phyloP scores from a whole-genome alignment of 108 stramenopile species.

The Parietichytrium sp. region DNA sequence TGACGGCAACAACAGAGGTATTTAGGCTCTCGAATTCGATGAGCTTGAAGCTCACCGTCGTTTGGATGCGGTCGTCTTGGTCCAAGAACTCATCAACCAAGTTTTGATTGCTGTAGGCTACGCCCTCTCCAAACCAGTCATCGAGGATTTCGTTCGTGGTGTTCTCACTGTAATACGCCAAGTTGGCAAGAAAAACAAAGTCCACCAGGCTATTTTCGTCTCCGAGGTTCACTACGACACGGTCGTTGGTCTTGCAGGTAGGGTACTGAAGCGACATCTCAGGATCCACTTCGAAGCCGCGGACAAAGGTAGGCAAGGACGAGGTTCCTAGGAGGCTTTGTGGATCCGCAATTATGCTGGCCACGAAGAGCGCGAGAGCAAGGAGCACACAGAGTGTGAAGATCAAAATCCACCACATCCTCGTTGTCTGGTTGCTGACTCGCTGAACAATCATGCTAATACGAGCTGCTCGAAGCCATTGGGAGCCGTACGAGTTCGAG shows the following conservation, averaged over 20 bases:
- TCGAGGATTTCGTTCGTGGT: constrained; percentile 51
- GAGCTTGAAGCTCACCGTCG: not conserved
- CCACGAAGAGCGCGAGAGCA: not conserved
- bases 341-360: not conserved
- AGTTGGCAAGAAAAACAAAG: constrained; percentile 23
- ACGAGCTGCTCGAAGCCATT: not conserved
- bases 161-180: constrained; percentile 52
- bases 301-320: not conserved
- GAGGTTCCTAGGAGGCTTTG: not conserved
- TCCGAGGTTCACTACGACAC: not conserved
- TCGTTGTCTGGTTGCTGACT: constrained; percentile 44
- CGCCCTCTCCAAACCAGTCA: constrained; percentile 69
- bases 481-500: not conserved
- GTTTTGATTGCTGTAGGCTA: constrained; percentile 49
- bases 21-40: not conserved
- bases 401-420: constrained; percentile 44
- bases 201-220: not conserved
- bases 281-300: not conserved
- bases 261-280: not conserved
- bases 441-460: not conserved
- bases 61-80: not conserved
- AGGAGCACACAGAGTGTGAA: constrained; percentile 37
- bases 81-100: constrained; percentile 52
- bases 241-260: not conserved
- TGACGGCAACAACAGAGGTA: constrained; percentile 64